phyloP scores from a whole-genome alignment of 2,329 filamentous ascomycete genomes.

The Ceratocystis eucalypticola region DNA sequence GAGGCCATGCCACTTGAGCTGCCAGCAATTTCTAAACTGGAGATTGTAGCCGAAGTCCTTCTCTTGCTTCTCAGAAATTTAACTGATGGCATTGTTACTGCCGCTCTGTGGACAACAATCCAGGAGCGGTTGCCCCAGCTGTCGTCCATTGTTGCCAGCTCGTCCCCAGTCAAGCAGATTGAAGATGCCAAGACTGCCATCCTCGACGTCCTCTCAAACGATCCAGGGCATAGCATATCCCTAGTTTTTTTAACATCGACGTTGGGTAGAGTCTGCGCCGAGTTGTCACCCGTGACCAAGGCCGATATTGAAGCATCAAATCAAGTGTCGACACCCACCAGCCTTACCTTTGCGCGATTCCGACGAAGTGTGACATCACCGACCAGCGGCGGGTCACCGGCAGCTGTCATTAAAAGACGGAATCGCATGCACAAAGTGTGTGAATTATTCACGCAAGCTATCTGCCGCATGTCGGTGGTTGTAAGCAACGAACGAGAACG shows the following conservation, averaged over 20 bases:
- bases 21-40: constrained; percentile 53
- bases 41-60: constrained; percentile 58
- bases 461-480: constrained; percentile 39
- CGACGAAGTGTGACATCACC: constrained; percentile 25
- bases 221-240: constrained; percentile 70
- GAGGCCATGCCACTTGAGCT: constrained; percentile 50
- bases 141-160: constrained; percentile 23
- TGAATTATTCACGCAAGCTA: constrained; percentile 47
- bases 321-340: constrained; percentile 10
- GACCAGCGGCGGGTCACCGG: constrained; percentile 11
- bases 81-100: constrained; percentile 64
- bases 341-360: constrained; percentile 35
- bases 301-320: constrained; percentile 17
- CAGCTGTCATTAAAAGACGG: constrained; percentile 36
- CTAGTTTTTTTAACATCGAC: constrained; percentile 80
- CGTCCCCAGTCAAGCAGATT: constrained; percentile 20
- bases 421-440: constrained; percentile 49
- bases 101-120: constrained; percentile 51
- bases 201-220: constrained; percentile 58
- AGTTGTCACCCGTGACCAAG: constrained; percentile 29
- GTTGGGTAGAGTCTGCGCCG: constrained; percentile 41
- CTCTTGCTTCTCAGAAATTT: constrained; percentile 62
- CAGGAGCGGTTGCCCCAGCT: constrained; percentile 40
- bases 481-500: constrained; percentile 39
- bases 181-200: constrained; percentile 40